Evolutionary conservation across 371 early-diverging fungal species (phyloP).

Genomic region (Mortierella polycephala): DNA sequence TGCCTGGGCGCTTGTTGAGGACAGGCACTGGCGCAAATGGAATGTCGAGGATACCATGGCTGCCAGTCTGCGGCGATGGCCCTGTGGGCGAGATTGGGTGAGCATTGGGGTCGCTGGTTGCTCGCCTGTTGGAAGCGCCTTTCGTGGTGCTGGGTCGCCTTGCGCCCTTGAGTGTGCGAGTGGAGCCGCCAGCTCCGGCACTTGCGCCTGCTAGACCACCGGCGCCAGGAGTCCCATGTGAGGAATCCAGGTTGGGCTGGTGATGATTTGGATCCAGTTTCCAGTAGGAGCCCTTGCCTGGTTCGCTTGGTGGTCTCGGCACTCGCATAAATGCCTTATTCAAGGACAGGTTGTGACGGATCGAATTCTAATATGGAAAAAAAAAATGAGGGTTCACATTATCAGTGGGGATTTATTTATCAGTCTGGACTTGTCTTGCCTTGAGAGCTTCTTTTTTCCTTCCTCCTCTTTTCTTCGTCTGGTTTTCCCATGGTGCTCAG

Average conservation of each 20-base stretch:
- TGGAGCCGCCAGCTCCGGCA: slow-evolving; percentile 10
- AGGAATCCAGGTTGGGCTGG: slow-evolving; percentile 22
- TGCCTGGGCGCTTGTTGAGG: slow-evolving; percentile 25
- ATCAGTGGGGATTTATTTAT: not conserved
- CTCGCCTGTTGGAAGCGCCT: slow-evolving; percentile 31
- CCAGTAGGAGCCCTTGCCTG: slow-evolving; percentile 99
- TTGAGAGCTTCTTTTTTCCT: slow-evolving; percentile 15
- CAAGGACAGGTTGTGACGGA: slow-evolving; percentile 97
- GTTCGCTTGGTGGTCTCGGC: slow-evolving; percentile 88
- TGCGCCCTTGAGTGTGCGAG: slow-evolving; percentile 30
- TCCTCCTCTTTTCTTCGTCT: not conserved
- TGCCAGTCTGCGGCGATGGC: slow-evolving; percentile 6
- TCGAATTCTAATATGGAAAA: slow-evolving; percentile 81
- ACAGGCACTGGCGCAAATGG: slow-evolving; percentile 25
- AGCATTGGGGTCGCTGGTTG: slow-evolving; percentile 15
- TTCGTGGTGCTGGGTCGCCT: slow-evolving; percentile 47
- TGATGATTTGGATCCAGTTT: slow-evolving; percentile 70
- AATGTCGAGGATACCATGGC: slow-evolving; percentile 23
- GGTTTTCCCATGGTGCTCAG: slow-evolving; percentile 39
- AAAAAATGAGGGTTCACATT: not conserved
- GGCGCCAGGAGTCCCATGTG: slow-evolving; percentile 9
- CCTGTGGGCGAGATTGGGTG: slow-evolving; percentile 32
- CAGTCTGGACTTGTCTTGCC: not conserved
- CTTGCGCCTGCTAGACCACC: slow-evolving; percentile 26
- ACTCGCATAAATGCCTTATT: slow-evolving; percentile 94